These are phyloP conservation scores for Hansenula lynferdii DNA, from an alignment of 1,139 yeast species.

Conservation along the genomic window DNA sequence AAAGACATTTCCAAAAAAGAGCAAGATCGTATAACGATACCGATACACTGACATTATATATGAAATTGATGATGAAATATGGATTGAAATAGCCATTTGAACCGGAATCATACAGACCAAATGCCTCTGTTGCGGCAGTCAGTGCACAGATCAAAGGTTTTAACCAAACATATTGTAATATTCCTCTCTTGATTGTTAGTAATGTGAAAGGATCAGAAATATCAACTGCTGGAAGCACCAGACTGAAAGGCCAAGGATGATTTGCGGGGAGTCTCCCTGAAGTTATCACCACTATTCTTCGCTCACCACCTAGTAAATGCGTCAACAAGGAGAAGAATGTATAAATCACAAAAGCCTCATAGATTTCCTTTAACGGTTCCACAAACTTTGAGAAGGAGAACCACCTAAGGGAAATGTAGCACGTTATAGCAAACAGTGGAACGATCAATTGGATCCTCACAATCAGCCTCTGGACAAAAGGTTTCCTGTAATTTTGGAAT, in stretches of 20 bases:
- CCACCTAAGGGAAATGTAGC: slow-evolving; percentile 53
- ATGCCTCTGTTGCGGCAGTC: slow-evolving; percentile 45
- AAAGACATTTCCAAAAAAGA: slow-evolving; percentile 85
- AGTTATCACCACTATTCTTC: slow-evolving; percentile 69
- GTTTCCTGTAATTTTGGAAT: slow-evolving; percentile 73
- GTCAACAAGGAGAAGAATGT: slow-evolving; percentile 85
- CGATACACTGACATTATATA: slow-evolving; percentile 79
- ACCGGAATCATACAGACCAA: slow-evolving; percentile 42
- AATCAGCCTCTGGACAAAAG: slow-evolving; percentile 80
- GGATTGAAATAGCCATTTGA: slow-evolving; percentile 6
- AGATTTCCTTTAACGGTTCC: slow-evolving; percentile 81
- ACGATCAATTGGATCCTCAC: slow-evolving; percentile 68
- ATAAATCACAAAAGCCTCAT: slow-evolving; percentile 94
- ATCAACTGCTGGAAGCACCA: slow-evolving; percentile 56
- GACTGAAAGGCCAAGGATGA: slow-evolving; percentile 61
- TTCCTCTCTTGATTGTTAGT: slow-evolving; percentile 73
- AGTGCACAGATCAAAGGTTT: slow-evolving; percentile 73
- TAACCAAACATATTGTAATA: slow-evolving; percentile 92
- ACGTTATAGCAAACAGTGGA: slow-evolving; percentile 50
- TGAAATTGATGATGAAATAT: slow-evolving; percentile 15
- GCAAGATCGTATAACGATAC: slow-evolving; percentile 82
- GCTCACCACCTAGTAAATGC: slow-evolving; percentile 86
- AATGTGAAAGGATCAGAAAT: slow-evolving; percentile 84
- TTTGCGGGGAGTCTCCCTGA: slow-evolving; percentile 70
- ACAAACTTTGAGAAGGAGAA: slow-evolving; percentile 45